These are phyloP conservation scores for Bonnemaisonia californica DNA, from an alignment of 31 red algal species.

Conservation along the genomic window DNA sequence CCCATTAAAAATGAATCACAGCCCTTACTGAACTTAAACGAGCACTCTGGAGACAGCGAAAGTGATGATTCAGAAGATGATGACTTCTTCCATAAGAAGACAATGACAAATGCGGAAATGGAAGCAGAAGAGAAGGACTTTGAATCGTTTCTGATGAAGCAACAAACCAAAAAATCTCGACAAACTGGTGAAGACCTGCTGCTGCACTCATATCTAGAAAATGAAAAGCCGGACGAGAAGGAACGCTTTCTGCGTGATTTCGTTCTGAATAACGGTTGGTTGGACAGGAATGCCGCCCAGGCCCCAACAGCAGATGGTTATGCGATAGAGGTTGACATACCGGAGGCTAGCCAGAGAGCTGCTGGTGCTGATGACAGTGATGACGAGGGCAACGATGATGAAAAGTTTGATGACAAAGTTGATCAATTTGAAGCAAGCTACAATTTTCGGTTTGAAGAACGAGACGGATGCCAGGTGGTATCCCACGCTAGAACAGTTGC, in stretches of 20 bases:
- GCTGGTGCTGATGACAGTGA: conserved; percentile 36
- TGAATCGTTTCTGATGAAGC: conserved; percentile 53
- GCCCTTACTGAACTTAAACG: background rate
- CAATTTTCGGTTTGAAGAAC: conserved; percentile 97
- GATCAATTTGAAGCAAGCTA: conserved; percentile 88
- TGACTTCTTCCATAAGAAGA: conserved; percentile 75
- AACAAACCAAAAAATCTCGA: conserved; percentile 21
- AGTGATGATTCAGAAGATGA: conserved; percentile 54
- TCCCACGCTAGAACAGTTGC: conserved; percentile 60
- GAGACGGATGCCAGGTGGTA: conserved; percentile 53
- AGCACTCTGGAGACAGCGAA: background rate
- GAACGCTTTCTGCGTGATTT: conserved; percentile 94
- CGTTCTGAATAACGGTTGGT: conserved; percentile 96
- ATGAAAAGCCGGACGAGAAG: conserved; percentile 90
- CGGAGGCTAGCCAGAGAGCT: background rate
- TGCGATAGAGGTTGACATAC: conserved; percentile 61
- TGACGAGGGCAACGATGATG: background rate
- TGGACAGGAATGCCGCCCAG: conserved; percentile 51
- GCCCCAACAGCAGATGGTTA: conserved; percentile 58
- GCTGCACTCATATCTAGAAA: conserved; percentile 91
- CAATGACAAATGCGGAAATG: conserved; percentile 36
- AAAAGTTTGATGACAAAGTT: conserved; percentile 80
- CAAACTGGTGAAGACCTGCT: conserved; percentile 79
- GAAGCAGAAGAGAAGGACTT: conserved; percentile 67
- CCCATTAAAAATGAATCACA: background rate